Evolutionary conservation across 2,329 filamentous ascomycete species (phyloP), one percentile per base, ranked within the genome.

Genomic region (Paecilomyces sp.): DNA sequence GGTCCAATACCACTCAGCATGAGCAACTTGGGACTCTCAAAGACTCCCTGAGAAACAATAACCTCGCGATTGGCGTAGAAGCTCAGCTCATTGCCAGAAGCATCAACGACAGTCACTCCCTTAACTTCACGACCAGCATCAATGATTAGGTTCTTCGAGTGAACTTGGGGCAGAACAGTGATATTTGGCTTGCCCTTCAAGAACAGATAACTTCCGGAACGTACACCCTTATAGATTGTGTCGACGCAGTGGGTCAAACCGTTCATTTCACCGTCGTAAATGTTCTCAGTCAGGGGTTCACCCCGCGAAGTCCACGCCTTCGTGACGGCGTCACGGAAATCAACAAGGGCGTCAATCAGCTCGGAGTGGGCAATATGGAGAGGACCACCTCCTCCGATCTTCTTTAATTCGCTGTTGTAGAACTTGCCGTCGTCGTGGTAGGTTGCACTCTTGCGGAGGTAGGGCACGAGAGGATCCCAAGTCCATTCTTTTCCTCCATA

Each of bases 181-280:
- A 86, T 74, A 61, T 87, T 87, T 13, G 76, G 72, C 71, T 85
- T 84, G 56, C 76, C 76, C 58, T 77, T 70, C 15, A 87, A 66
- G 63, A 78, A 84, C 0, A 82, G 70, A 63, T 76, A 83, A 63
- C 79, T 82, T 0, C 77, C 79, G 1, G 81, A 83, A n/a, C 84
- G 79, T 58, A 75, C 72, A 15, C 84, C 84, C 11, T 82, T 76
- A 71, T 87, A 84, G 65, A 86, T 85, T 50, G 77, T 79, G 68
- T 84, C 80, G 57, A 83, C 75, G 64, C 80, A 80, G 52, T 84
- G 77, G 51, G 75, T 77, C 1, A 87, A 76, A 2, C 84, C 83
- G 34, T 72, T 68, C 79, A 85, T 82, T 7, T 76, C 73, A 11
- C 84, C 84, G 57, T 81, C 77, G 64, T 82, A 85, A 47, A 87